These are phyloP conservation scores for Suhomyces vadensis DNA, from an alignment of 805 yeast species.

Conservation along the genomic window DNA sequence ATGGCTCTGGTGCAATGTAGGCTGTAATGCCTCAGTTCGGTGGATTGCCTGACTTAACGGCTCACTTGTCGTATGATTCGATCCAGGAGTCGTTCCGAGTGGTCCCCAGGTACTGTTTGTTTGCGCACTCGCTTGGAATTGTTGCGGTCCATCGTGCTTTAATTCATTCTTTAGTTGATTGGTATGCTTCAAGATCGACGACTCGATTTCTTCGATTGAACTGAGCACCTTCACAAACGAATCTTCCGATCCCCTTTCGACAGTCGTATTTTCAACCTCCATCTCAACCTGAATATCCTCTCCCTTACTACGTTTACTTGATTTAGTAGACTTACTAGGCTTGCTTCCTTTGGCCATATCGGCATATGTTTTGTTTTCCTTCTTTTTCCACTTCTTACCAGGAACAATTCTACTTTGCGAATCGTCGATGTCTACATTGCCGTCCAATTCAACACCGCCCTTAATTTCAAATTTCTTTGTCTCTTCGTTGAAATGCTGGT, in stretches of 20 bases:
- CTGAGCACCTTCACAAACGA: conserved; percentile 17
- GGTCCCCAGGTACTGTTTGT: too few species aligned
- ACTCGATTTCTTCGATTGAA: conserved; percentile 40
- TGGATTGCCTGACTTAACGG: too few species aligned
- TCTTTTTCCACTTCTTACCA: conserved; percentile 11
- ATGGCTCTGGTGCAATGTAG: too few species aligned
- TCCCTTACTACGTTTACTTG: background rate
- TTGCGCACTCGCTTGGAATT: too few species aligned
- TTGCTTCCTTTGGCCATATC: background rate
- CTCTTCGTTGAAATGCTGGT: conserved; percentile 9
- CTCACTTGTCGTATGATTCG: too few species aligned
- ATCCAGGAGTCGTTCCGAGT: too few species aligned
- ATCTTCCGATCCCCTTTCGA: too few species aligned
- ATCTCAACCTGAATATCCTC: too few species aligned
- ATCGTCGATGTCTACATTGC: conserved; percentile 4
- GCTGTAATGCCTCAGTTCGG: too few species aligned
- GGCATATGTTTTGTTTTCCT: conserved; percentile 7
- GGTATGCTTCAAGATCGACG: conserved; percentile 36
- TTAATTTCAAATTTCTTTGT: background rate
- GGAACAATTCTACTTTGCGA: conserved; percentile 3
- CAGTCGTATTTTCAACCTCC: background rate
- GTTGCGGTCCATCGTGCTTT: background rate
- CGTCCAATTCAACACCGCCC: background rate
- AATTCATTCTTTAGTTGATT: conserved; percentile 18
- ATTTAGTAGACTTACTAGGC: background rate